A percentile compares a stretch with the other conserved stretches of the same genome.
phyloP scores from a whole-genome alignment of 805 yeast genomes.

The Wickerhamiella qilinensis region DNA sequence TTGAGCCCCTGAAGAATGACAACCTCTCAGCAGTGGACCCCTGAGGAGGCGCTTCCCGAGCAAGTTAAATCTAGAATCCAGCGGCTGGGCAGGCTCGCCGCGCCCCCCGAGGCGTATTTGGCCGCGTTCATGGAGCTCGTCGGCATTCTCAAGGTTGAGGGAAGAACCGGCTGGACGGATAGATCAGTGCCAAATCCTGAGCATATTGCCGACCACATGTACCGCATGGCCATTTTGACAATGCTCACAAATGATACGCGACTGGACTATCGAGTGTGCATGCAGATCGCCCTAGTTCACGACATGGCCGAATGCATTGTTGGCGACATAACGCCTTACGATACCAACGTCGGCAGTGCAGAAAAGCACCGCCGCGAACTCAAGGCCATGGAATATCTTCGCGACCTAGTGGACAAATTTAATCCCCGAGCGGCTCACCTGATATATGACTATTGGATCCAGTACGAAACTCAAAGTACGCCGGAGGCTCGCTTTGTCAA shows the following conservation, averaged over 20 bases:
- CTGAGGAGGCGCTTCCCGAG: conserved; percentile 36
- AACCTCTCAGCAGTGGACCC: conserved; percentile 29
- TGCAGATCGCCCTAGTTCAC: conserved; percentile 75
- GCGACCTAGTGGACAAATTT: conserved; percentile 46
- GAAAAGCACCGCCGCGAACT: conserved; percentile 79
- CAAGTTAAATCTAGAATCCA: conserved; percentile 26
- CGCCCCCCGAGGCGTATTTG: conserved; percentile 14
- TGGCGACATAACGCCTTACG: conserved; percentile 85
- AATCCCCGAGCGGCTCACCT: conserved; percentile 47
- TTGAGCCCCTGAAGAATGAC: no score
- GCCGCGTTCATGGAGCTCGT: conserved; percentile 50
- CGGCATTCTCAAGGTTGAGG: conserved; percentile 56
- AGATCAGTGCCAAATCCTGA: conserved; percentile 41
- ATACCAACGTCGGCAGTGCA: conserved; percentile 37
- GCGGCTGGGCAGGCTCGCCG: conserved; percentile 5
- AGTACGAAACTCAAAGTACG: conserved; percentile 71
- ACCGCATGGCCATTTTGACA: conserved; percentile 73
- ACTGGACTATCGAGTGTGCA: conserved; percentile 52
- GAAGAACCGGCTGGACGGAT: conserved; percentile 91
- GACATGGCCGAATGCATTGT: conserved; percentile 90
- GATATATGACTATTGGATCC: conserved; percentile 61
- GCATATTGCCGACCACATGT: conserved; percentile 89
- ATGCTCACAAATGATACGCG: conserved; percentile 42
- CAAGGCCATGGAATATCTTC: conserved; percentile 50
- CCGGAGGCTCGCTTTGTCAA: conserved; percentile 81